Evolutionary conservation across 805 yeast species (phyloP).

Genomic region (Suhomyces faveliae): DNA sequence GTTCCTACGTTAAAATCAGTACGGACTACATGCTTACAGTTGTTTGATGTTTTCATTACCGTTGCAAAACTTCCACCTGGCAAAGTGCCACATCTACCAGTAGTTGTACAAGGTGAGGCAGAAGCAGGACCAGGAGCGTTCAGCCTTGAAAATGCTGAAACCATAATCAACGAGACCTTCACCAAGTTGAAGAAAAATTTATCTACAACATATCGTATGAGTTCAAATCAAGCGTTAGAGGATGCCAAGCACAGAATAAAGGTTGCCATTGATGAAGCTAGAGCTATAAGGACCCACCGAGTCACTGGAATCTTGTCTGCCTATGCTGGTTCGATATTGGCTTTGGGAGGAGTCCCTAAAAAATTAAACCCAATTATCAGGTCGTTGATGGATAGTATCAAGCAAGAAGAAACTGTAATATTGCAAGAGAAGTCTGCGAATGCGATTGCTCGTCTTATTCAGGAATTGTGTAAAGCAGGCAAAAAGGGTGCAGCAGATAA

Average conservation of each 20-base stretch:
- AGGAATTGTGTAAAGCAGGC: slow-evolving; percentile 52
- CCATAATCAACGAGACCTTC: slow-evolving; percentile 60
- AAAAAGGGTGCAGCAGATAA: slow-evolving; percentile 82
- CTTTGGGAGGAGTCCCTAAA: slow-evolving; percentile 68
- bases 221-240: slow-evolving; percentile 69
- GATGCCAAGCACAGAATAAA: slow-evolving; percentile 71
- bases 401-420: slow-evolving; percentile 62
- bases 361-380: slow-evolving; percentile 87
- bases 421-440: slow-evolving; percentile 72
- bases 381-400: slow-evolving; percentile 88
- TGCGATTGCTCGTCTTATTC: slow-evolving; percentile 63
- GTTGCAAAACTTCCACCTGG: slow-evolving; percentile 69
- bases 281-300: slow-evolving; percentile 48
- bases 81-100: slow-evolving; percentile 79
- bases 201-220: slow-evolving; percentile 66
- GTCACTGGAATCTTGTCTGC: slow-evolving; percentile 65
- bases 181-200: slow-evolving; percentile 62
- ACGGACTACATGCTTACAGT: slow-evolving; percentile 81
- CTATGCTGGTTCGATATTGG: slow-evolving; percentile 71
- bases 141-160: slow-evolving; percentile 72
- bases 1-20: slow-evolving; percentile 83
- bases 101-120: slow-evolving; percentile 88
- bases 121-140: slow-evolving; percentile 96
- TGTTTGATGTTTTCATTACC: slow-evolving; percentile 74
- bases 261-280: slow-evolving; percentile 68